Base-by-base conservation (phyloP, 2,329 filamentous ascomycete genomes). In the Colletotrichum somersetense region DNA sequence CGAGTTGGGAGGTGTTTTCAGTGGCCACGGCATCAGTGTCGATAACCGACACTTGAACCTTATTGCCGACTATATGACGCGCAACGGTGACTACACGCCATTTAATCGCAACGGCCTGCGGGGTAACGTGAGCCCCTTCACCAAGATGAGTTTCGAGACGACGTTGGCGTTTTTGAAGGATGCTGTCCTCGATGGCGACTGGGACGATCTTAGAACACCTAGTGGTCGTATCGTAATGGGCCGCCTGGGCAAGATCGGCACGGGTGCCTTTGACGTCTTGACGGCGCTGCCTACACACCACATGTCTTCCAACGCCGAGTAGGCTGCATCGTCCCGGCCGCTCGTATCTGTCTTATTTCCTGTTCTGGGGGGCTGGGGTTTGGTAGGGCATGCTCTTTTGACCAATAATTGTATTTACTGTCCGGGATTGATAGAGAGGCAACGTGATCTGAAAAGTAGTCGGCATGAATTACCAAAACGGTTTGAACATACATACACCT, bases 141-240 rank as follows among this genome's bases (percentile, higher is more conserved):
- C 96, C 83, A 98, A 98, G 88, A 98, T 98, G 96, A 97, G 94
- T 81, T 99, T 98, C 84, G 96, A 99, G 88, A 99, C 96, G 5
- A 99, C 96, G 2, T 89, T 98, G 50, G 92, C 93, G 0, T 98
- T 98, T 86, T 87, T 99, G 78, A 95, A 93, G 81, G 96, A 98
- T 79, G 95, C 96, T 1, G 92, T 98, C 35, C 85, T 97, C 70
- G 94, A 97, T 78, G 91, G 93, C 62, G 96, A 98, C 81, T 94
- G 91, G 87, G 96, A 99, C 81, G 93, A 96, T 77, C 85, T 99
- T 73, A 90, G 88, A 72, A 95, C 92, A 72, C 96, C 97, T 0
- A 96, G 93, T 81, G 92, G 93, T 74, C 89, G 96, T 71, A 93
- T 99, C 77, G 95, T 98, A 61, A 91, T 96, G 79, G 96, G 97